Conservation (phyloP, 352 stramenopile species). For the Phytophthora pseudosyringae region DNA sequence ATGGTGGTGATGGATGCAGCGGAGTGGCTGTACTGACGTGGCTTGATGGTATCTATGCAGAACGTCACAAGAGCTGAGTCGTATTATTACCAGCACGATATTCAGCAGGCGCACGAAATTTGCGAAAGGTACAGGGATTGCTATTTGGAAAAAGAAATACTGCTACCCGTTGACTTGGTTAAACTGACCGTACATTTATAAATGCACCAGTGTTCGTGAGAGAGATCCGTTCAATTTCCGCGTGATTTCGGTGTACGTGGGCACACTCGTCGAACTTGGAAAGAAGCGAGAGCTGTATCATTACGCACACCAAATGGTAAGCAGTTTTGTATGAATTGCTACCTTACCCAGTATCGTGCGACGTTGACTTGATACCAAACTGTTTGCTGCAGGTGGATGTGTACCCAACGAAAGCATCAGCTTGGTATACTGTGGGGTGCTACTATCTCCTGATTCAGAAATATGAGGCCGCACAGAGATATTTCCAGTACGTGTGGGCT, state of each 20-base stretch:
- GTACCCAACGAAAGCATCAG: constrained; percentile 91
- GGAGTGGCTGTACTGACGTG: constrained; percentile 9
- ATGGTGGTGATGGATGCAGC: background rate
- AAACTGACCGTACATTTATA: constrained; percentile 2
- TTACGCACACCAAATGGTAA: constrained; percentile 94
- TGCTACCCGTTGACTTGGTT: background rate
- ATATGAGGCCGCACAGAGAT: constrained; percentile 94
- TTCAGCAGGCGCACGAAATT: constrained; percentile 79
- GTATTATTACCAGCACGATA: constrained; percentile 89
- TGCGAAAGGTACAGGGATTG: constrained; percentile 63
- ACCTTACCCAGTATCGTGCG: background rate
- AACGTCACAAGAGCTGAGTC: constrained; percentile 79
- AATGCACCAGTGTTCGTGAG: constrained; percentile 58
- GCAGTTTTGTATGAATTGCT: background rate
- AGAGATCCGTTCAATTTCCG: constrained; percentile 84
- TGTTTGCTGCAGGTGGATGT: constrained; percentile 81
- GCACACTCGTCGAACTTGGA: constrained; percentile 91
- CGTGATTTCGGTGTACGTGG: constrained; percentile 86
- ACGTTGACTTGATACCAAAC: background rate
- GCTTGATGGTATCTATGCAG: constrained; percentile 35
- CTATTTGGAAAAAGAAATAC: background rate
- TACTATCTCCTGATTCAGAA: constrained; percentile 97
- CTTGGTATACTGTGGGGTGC: constrained; percentile 97
- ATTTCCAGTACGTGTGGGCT: constrained; percentile 90
- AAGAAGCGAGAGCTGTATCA: constrained; percentile 96